Evolutionary conservation across 2,329 filamentous ascomycete genomes (phyloP), one percentile per base, ranked within the genome.

Genomic region (Aspergillus ustus): DNA sequence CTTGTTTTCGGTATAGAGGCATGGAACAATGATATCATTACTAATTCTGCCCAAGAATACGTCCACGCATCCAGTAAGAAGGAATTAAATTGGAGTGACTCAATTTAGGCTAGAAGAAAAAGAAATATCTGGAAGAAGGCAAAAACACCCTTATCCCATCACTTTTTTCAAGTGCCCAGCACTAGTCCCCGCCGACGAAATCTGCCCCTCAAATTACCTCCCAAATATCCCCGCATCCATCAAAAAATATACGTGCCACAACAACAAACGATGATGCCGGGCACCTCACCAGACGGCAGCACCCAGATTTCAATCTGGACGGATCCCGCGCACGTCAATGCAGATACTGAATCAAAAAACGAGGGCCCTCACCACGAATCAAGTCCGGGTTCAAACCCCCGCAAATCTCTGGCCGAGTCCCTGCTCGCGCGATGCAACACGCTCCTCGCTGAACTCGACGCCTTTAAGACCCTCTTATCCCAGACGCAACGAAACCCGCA

Each of bases 381-480:
- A 7, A 13, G 50, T n/a, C 28, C 50, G 11, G 55, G 19, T 20
- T 19, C 53, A 13, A 56, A 63, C 59, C 64, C 57, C 25, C 70
- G 65, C 29, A 59, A 55, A 2, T 25, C 60, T 34, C 69, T 78
- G 31, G 73, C 75, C 6, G 59, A 67, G 7, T 66, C 70, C 19
- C 75, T 81, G 17, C 67, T 76, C 11, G 61, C 73, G 56, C 71
- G 77, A 73, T 81, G 79, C 63, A 70, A 70, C 20, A 64, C 67
- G 4, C 73, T 85, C 8, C 72, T 84, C 34, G 64, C 71, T 17
- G 82, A 84, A 65, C 67, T 85, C 17, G 76, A 80, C 51, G 66
- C 77, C 31, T 81, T 84, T 62, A 77, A 81, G 63, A 57, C 69
- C 17, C 75, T 79, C 52, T 70, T 84, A 48, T 70, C 72, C 40